A percentile compares a stretch with the other conserved stretches of the same genome.
Evolutionary conservation across 129 eudicot species (phyloP).

Genomic region (Arctium minus): DNA sequence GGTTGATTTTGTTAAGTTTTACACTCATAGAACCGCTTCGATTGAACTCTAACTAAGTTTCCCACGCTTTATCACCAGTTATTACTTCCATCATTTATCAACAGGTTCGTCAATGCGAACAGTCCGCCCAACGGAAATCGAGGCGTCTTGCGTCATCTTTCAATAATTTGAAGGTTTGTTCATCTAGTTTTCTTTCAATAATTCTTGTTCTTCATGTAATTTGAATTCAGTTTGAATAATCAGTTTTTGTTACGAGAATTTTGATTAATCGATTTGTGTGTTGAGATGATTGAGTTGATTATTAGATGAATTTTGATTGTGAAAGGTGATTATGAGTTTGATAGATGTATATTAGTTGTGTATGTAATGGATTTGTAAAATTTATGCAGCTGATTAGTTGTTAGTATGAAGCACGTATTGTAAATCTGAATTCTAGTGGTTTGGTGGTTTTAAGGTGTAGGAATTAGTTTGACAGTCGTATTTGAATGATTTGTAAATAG

Average conservation of each 20-base stretch:
- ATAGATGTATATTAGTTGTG: neutral
- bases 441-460: constrained; percentile 1
- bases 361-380: neutral
- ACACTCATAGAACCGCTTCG: neutral
- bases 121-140: neutral
- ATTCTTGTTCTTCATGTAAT: neutral
- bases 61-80: constrained; percentile 27
- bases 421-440: neutral
- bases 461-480: neutral
- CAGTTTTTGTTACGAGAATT: neutral
- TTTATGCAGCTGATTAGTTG: constrained; percentile 4
- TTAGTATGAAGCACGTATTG: neutral
- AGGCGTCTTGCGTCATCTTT: neutral
- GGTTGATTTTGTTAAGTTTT: neutral
- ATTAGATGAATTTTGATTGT: neutral
- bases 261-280: neutral
- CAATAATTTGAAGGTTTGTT: neutral
- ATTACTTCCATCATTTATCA: neutral
- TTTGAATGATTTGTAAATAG: neutral
- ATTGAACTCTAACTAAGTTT: constrained; percentile 13
- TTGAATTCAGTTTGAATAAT: neutral
- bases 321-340: neutral
- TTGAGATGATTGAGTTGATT: constrained; percentile 1
- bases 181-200: neutral
- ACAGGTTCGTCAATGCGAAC: constrained; percentile 4